Base-by-base conservation (phyloP, 768 basidiomycete species). In the Podaxis carcinomalis region DNA sequence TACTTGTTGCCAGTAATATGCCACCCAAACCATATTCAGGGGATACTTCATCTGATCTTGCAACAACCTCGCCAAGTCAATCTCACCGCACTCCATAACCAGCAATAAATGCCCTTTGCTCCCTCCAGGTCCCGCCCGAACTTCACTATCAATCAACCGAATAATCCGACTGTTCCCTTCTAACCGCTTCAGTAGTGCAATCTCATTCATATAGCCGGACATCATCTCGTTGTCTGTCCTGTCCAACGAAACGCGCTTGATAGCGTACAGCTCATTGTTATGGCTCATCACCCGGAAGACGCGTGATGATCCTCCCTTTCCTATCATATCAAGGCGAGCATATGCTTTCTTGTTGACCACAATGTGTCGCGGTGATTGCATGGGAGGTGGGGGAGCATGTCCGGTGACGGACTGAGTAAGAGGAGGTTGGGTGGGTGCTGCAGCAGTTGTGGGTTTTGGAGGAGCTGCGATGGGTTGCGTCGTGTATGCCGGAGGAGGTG, bases 1-100 rank as follows among this genome's bases (percentile, higher is more conserved):
- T 62, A 93, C 95, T 84, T 98, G 96, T 69, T 97, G 92, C 94
- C 95, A 99, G 69, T 94, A 96, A 71, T 94, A 91, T 16, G 93
- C 87, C 35, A 98, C 84, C 85, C 95, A 96, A 59, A 95, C 90
- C 84, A 95, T 90, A 73, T 96, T 92, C 71, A 97, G 67, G 0
- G 89, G 81, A 68, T 94, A 87, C 66, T 87, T 90, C 73, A 88
- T 83, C 72, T 93, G 90, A 68, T 96, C 93, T 63, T 85, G 84
- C 62, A 99, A 72, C 59, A 99, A 73, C 64, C 83, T 83, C 42
- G 94, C 89, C 56, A 98, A 78, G 73, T 98, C 96, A 32, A 93
- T 85, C 76, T 99, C 96, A 6, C 96, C 96, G 63, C 90, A 94
- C 70, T 99, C 96, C 94, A 99, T 95, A 4, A 98, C 89, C 69